A percentile compares a stretch with the other conserved stretches of the same genome.
These are phyloP conservation scores for Pezicula rhizophila DNA, from an alignment of 2,329 filamentous ascomycete species.

Conservation along the genomic window DNA sequence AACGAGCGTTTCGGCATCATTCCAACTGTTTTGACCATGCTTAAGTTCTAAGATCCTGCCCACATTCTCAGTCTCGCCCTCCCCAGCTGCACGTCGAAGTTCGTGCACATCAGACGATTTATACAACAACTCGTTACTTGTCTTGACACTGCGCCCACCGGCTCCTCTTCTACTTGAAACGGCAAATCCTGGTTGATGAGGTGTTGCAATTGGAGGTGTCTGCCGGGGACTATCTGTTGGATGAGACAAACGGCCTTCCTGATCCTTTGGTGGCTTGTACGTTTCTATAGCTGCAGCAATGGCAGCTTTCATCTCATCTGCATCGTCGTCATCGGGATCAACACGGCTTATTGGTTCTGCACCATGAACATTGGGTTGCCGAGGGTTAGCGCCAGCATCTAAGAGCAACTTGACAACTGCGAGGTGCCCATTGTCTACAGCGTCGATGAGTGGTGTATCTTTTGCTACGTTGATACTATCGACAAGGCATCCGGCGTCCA, in stretches of 20 bases:
- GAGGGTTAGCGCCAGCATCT: slow-evolving; percentile 82
- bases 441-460: slow-evolving; percentile 91
- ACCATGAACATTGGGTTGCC: slow-evolving; percentile 84
- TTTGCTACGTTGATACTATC: slow-evolving; percentile 76
- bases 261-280: slow-evolving; percentile 49
- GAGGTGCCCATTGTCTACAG: slow-evolving; percentile 89
- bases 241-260: slow-evolving; percentile 43
- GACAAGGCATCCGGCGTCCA: slow-evolving; percentile 77
- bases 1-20: slow-evolving; percentile 82
- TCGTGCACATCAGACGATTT: slow-evolving; percentile 57
- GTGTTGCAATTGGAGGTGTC: slow-evolving; percentile 39
- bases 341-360: slow-evolving; percentile 87
- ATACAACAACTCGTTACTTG: slow-evolving; percentile 57
- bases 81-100: slow-evolving; percentile 52
- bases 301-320: slow-evolving; percentile 62
- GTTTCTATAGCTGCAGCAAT: slow-evolving; percentile 56
- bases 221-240: slow-evolving; percentile 52
- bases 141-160: slow-evolving; percentile 52
- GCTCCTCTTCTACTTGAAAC: slow-evolving; percentile 42
- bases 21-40: slow-evolving; percentile 42
- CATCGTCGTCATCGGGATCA: slow-evolving; percentile 64
- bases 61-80: slow-evolving; percentile 56
- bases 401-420: slow-evolving; percentile 82
- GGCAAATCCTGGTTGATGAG: slow-evolving; percentile 5
- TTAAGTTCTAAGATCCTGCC: slow-evolving; percentile 53